Conservation (phyloP, 352 stramenopile species). For the Globisporangium barbulae region DNA sequence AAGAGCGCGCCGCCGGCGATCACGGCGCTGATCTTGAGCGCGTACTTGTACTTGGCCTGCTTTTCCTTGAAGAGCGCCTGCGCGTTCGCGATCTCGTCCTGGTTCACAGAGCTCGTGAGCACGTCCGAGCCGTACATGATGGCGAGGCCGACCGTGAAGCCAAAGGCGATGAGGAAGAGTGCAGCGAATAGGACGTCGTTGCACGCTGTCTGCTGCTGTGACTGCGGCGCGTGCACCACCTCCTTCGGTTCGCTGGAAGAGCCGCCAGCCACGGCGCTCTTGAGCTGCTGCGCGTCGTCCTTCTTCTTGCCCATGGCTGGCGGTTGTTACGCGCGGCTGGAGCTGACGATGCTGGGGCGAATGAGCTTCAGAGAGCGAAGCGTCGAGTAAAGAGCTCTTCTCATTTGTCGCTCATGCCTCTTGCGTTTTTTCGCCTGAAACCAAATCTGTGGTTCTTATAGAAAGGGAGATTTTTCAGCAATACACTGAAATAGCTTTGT, state of each 20-base stretch:
- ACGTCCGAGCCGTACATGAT: slow-evolving; percentile 27
- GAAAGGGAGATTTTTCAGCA: too few species aligned
- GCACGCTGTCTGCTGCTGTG: slow-evolving; percentile 23
- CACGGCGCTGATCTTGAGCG: slow-evolving; percentile 37
- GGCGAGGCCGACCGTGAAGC: slow-evolving; percentile 23
- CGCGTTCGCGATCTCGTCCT: slow-evolving; percentile 13
- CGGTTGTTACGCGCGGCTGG: background rate
- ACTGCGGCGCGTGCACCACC: slow-evolving; percentile 20
- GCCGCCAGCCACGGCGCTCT: slow-evolving; percentile 4
- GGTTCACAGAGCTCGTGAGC: slow-evolving; percentile 16
- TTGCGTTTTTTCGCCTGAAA: too few species aligned
- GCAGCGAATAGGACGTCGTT: slow-evolving; percentile 27
- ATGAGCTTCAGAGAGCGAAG: background rate
- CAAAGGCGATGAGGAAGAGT: slow-evolving; percentile 24
- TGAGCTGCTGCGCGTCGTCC: slow-evolving; percentile 7
- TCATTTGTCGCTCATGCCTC: background rate
- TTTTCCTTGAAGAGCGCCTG: slow-evolving; percentile 35
- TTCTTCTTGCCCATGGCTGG: slow-evolving; percentile 9
- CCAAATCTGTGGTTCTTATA: too few species aligned
- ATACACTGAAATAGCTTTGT: too few species aligned
- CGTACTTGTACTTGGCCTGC: slow-evolving; percentile 57
- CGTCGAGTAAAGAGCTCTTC: background rate
- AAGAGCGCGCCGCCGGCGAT: slow-evolving; percentile 40
- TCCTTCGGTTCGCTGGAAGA: slow-evolving; percentile 9
- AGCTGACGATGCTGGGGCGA: background rate